Evolutionary conservation across 2,329 filamentous ascomycete species (phyloP).

Genomic region (Westerdykella aurantiaca): DNA sequence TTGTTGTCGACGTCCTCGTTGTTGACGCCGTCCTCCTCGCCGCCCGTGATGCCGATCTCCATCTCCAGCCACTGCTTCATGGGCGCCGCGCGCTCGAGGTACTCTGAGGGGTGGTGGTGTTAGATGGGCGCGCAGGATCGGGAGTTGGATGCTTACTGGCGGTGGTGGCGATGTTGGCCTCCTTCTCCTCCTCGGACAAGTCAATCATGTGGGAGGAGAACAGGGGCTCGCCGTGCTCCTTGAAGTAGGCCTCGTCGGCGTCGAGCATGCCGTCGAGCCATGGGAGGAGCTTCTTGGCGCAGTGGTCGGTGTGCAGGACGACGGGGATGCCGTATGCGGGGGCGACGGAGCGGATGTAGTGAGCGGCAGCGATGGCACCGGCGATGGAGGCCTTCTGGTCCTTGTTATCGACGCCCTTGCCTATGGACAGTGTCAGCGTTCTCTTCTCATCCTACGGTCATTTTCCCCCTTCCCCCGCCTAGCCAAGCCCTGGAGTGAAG

Average conservation of each 20-base stretch:
- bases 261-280: constrained; percentile 79
- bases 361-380: constrained; percentile 72
- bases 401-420: constrained; percentile 39
- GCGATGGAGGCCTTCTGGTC: constrained; percentile 83
- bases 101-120: constrained; percentile 58
- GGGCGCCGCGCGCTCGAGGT: constrained; percentile 87
- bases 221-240: constrained; percentile 83
- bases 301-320: constrained; percentile 94
- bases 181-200: constrained; percentile 75
- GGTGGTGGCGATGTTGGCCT: constrained; percentile 84
- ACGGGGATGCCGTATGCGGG: constrained; percentile 76
- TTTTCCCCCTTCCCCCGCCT: too few species aligned
- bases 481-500: too few species aligned
- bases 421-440: constrained; percentile 13
- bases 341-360: constrained; percentile 87
- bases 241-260: constrained; percentile 92
- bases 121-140: not conserved
- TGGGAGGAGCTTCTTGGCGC: constrained; percentile 97
- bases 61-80: constrained; percentile 99
- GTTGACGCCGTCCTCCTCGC: constrained; percentile 97
- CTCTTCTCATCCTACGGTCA: not conserved
- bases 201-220: constrained; percentile 99
- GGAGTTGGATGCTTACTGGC: constrained; percentile 78
- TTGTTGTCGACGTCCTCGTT: constrained; percentile 97
- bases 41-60: constrained; percentile 83